Evolutionary conservation across 306 rosid genomes (phyloP).

Genomic region (Prunus mira): DNA sequence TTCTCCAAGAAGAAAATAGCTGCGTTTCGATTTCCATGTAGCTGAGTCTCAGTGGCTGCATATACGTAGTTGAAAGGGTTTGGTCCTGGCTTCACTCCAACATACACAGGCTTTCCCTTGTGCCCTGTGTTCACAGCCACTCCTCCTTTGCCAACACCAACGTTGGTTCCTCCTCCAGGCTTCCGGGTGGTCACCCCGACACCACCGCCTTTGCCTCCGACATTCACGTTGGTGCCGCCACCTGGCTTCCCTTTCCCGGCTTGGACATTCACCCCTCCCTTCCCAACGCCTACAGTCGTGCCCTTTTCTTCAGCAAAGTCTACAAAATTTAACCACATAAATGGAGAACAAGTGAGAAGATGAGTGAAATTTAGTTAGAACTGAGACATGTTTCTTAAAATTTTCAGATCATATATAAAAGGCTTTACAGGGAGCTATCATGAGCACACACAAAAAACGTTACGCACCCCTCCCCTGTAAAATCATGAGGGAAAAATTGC

Average conservation of each 20-base stretch:
- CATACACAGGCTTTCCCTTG: conserved; percentile 59
- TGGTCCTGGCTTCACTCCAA: conserved; percentile 21
- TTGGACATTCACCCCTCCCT: conserved; percentile 15
- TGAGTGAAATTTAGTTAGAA: neutral
- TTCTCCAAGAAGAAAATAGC: conserved; percentile 76
- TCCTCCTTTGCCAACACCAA: conserved; percentile 71
- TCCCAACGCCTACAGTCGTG: conserved; percentile 18
- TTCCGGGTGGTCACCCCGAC: conserved; percentile 29
- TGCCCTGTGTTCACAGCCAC: conserved; percentile 45
- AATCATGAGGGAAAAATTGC: too few relatives aligned
- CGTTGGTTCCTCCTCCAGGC: conserved; percentile 27
- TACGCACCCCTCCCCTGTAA: too few relatives aligned
- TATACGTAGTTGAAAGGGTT: neutral
- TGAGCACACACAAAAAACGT: too few relatives aligned
- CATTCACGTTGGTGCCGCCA: conserved; percentile 46
- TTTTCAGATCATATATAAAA: neutral
- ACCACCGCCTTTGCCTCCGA: conserved; percentile 40
- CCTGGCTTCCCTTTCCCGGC: conserved; percentile 11
- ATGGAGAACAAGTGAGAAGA: neutral
- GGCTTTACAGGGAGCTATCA: neutral
- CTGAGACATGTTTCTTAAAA: neutral
- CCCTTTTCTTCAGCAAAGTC: conserved; percentile 50
- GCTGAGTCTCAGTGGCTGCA: conserved; percentile 59
- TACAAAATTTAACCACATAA: conserved; percentile 5
- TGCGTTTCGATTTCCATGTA: conserved; percentile 47